Evolutionary conservation across 1,284 basidiomycete species (phyloP), one percentile per base, ranked within the genome.

Genomic region (Laetiporus sulphureus): DNA sequence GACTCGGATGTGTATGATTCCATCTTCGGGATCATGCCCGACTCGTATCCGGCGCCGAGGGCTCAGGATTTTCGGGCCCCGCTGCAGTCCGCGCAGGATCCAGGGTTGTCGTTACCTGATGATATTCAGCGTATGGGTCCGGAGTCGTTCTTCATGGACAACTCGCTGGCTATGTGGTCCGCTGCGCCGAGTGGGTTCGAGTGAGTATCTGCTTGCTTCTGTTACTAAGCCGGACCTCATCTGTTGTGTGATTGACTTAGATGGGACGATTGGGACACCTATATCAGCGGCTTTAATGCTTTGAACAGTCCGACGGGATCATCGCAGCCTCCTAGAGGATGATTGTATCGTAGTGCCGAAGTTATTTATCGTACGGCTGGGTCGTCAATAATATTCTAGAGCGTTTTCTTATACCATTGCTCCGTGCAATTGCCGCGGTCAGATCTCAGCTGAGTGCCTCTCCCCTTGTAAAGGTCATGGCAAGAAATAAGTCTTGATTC

Each of bases 91-190:
- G 42, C 42, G 44, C 32, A 40, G 16, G 40, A 24, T 8, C 11
- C 40, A 21, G 40, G 31, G 5, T 18, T 22, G 23, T 23, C 19
- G 23, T 18, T 39, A 18, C 37, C 29, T 35, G 27, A 18, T n/a
- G 35, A 13, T 25, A 18, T 27, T n/a, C 32, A 11, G 31, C 34
- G 5, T 5, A 27, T 24, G 3, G 22, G 22, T 13, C 35, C 33
- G 18, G 39, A 38, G 11, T 35, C 40, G 23, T 24, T 50, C 32
- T 56, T 52, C 34, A 39, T 44, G 35, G 48, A 52, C 22, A 54
- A 55, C 27, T 56, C 52, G 38, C 47, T 61, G 20, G 55, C 60
- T 24, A 60, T 64, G 55, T 64, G 62, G 62, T 59, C 58, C 11
- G 52, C 45, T 23, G 58, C 60, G 40, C 62, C 62, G 18, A 52